phyloP scores from a whole-genome alignment of 75 land plant genomes.

The Pinus albicaulis region DNA sequence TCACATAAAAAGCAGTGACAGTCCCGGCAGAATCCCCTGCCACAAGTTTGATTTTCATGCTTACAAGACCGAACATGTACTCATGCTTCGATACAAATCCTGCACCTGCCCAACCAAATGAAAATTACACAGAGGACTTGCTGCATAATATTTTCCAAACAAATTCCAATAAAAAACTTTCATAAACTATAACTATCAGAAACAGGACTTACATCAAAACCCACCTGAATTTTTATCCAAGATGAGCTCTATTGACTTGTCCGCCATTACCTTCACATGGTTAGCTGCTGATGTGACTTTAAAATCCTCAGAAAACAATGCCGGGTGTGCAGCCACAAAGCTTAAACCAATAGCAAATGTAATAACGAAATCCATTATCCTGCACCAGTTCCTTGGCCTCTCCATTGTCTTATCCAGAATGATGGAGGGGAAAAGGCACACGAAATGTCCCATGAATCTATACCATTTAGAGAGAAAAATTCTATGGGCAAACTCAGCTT shows the following conservation, averaged over 20 bases:
- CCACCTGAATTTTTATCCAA: background rate
- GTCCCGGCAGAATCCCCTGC: constrained; percentile 4
- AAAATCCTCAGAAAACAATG: background rate
- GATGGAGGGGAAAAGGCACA: too few species aligned
- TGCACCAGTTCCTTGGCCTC: background rate
- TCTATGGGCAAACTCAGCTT: too few species aligned
- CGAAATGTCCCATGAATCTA: too few species aligned
- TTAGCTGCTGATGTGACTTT: background rate
- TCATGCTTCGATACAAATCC: constrained; percentile 4
- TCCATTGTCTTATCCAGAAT: background rate
- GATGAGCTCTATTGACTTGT: background rate
- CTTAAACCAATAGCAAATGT: background rate
- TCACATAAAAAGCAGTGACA: constrained; percentile 8
- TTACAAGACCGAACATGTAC: constrained; percentile 2
- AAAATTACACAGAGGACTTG: background rate
- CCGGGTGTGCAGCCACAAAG: background rate
- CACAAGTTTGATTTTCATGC: constrained; percentile 1
- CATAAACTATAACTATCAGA: background rate
- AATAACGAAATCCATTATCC: background rate
- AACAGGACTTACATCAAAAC: background rate
- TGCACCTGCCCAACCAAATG: background rate
- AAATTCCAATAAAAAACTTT: background rate
- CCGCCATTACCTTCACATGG: background rate
- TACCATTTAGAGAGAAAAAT: too few species aligned
- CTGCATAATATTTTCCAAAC: background rate